phyloP scores from a whole-genome alignment of 345 rosid species.

The Abelmoschus esculentus region DNA sequence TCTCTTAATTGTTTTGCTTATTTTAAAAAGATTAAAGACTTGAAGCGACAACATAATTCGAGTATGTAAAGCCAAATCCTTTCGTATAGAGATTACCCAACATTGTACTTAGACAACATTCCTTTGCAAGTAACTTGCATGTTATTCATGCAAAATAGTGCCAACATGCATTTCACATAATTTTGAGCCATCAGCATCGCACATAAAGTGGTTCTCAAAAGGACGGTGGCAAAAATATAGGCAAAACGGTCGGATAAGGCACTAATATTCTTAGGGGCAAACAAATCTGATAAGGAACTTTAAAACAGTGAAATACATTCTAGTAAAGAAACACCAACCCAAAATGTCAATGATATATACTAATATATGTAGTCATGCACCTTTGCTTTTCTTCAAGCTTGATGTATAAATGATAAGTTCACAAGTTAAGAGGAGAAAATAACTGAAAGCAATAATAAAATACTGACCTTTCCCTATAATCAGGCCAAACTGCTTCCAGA shows the following conservation, averaged over 20 bases:
- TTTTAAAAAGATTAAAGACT: background rate
- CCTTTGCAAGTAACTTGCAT: background rate
- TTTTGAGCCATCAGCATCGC: too few species aligned
- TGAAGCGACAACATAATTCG: background rate
- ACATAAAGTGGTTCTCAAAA: background rate
- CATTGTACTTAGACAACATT: background rate
- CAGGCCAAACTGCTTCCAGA: slow-evolving; percentile 62
- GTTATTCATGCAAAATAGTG: background rate
- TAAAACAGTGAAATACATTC: background rate
- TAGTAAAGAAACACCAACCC: background rate
- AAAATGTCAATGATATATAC: background rate
- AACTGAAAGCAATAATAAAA: background rate
- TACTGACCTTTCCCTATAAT: slow-evolving; percentile 77
- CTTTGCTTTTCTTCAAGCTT: background rate
- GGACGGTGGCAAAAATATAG: background rate
- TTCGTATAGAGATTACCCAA: background rate
- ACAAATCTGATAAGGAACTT: background rate
- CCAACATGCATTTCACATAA: too few species aligned
- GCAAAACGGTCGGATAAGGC: too few species aligned
- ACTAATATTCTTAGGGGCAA: too few species aligned
- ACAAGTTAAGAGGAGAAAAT: background rate
- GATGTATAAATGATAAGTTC: background rate
- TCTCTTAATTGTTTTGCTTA: background rate
- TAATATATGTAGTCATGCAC: background rate
- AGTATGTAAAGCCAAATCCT: background rate